Percentiles rank a stretch among this genome's conserved stretches.
These are phyloP conservation scores for Amanita molliuscula DNA, from an alignment of 768 basidiomycete species.

Conservation along the genomic window DNA sequence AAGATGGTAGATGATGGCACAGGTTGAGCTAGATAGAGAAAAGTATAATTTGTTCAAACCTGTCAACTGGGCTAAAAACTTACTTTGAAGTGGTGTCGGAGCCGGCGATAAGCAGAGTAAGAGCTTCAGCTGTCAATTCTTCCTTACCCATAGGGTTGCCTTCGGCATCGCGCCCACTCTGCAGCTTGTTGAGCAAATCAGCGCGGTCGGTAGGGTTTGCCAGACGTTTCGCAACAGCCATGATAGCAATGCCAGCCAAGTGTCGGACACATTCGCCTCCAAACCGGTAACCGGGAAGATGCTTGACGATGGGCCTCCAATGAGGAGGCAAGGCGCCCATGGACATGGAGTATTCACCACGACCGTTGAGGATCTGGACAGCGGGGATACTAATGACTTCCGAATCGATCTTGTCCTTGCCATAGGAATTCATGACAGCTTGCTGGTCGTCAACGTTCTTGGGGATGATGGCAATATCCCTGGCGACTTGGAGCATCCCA, in stretches of 20 bases:
- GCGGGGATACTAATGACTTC: slow-evolving; percentile 64
- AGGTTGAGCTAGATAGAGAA: slow-evolving; percentile 54
- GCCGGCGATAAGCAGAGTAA: slow-evolving; percentile 81
- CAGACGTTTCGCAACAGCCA: slow-evolving; percentile 71
- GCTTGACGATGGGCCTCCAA: slow-evolving; percentile 55
- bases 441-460: slow-evolving; percentile 40
- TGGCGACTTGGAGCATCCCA: slow-evolving; percentile 72
- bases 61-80: slow-evolving; percentile 12
- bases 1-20: slow-evolving; percentile 81
- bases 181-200: slow-evolving; percentile 76
- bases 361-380: slow-evolving; percentile 76
- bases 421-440: slow-evolving; percentile 46
- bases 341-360: slow-evolving; percentile 80
- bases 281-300: slow-evolving; percentile 67
- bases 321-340: slow-evolving; percentile 69
- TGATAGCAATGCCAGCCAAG: slow-evolving; percentile 71
- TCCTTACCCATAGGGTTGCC: slow-evolving; percentile 73
- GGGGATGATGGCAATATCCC: slow-evolving; percentile 65
- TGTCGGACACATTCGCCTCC: slow-evolving; percentile 59
- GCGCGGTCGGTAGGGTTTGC: slow-evolving; percentile 59
- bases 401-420: slow-evolving; percentile 26
- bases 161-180: slow-evolving; percentile 64
- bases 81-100: slow-evolving; percentile 93
- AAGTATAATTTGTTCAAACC: neutral
- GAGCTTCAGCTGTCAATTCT: slow-evolving; percentile 83